phyloP scores from a whole-genome alignment of 306 rosid genomes.

The Arachis stenosperma region DNA sequence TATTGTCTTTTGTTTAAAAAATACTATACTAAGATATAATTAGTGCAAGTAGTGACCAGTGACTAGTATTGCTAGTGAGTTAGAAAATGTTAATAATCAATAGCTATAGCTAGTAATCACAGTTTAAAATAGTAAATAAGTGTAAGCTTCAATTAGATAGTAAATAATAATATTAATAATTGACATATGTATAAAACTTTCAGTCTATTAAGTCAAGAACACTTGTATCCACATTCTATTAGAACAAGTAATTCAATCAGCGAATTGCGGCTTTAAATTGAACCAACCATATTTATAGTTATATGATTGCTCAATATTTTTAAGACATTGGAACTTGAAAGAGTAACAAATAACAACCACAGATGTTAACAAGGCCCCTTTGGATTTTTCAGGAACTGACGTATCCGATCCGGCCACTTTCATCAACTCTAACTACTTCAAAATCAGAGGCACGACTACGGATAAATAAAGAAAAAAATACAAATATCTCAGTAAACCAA shows the following conservation, averaged over 20 bases:
- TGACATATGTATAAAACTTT: too few relatives aligned
- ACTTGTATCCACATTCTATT: slow-evolving; percentile 55
- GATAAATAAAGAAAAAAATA: slow-evolving; percentile 8
- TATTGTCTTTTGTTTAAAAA: too few relatives aligned
- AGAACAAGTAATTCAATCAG: slow-evolving; percentile 40
- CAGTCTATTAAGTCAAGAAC: slow-evolving; percentile 19
- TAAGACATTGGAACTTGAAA: slow-evolving; percentile 26
- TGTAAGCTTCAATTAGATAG: too few relatives aligned
- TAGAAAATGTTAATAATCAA: too few relatives aligned
- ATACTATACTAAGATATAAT: too few relatives aligned
- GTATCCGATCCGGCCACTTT: slow-evolving; percentile 43
- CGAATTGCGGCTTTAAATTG: slow-evolving; percentile 18
- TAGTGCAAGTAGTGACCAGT: too few relatives aligned
- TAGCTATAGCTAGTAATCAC: too few relatives aligned
- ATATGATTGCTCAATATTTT: slow-evolving; percentile 3
- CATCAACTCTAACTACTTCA: slow-evolving; percentile 57
- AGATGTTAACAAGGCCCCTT: slow-evolving; percentile 53
- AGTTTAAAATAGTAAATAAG: too few relatives aligned
- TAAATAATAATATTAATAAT: too few relatives aligned
- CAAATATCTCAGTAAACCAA: not conserved
- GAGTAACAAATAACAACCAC: slow-evolving; percentile 46
- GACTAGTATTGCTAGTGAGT: too few relatives aligned
- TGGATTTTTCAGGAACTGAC: slow-evolving; percentile 55
- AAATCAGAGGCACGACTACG: slow-evolving; percentile 57
- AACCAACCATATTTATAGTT: slow-evolving; percentile 19